Conservation (phyloP, 176 grass and related monocot species). For the Luzula sylvatica region DNA sequence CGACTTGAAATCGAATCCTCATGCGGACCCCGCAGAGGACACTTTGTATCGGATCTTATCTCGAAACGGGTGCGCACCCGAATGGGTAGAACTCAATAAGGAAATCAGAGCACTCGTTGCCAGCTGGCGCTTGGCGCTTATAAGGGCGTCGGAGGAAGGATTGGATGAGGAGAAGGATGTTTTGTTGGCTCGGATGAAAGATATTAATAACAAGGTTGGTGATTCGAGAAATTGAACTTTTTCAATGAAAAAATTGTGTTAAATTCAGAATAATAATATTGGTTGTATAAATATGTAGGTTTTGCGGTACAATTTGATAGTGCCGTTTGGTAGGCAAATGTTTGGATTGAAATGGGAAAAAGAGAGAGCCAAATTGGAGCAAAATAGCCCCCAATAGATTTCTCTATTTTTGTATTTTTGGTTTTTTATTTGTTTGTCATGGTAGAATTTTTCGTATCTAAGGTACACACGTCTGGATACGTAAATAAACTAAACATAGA, state of each 20-base stretch:
- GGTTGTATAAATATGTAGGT: conserved; percentile 35
- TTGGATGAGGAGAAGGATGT: conserved; percentile 32
- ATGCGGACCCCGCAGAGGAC: conserved; percentile 78
- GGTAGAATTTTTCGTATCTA: too few species aligned
- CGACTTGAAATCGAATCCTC: conserved; percentile 46
- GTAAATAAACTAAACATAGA: conserved; percentile 24
- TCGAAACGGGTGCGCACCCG: conserved; percentile 54
- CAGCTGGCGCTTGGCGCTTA: conserved; percentile 44
- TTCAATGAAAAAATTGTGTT: too few species aligned
- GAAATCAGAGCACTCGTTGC: conserved; percentile 49
- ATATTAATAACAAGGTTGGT: conserved; percentile 81
- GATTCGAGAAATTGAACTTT: not conserved
- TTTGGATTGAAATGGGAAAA: conserved; percentile 86
- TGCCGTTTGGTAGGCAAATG: conserved; percentile 83
- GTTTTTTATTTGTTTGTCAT: not conserved
- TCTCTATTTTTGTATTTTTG: not conserved
- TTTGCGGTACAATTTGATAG: conserved; percentile 76
- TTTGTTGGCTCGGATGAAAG: conserved; percentile 51
- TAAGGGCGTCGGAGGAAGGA: conserved; percentile 38
- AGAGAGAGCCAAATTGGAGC: conserved; percentile 48
- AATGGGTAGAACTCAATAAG: conserved; percentile 87
- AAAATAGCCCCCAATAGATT: conserved; percentile 12
- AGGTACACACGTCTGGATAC: not conserved
- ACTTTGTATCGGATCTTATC: conserved; percentile 80
- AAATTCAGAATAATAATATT: too few species aligned